Evolutionary conservation across 78 protist species (phyloP).

Genomic region (Trichosphaerium sp.): DNA sequence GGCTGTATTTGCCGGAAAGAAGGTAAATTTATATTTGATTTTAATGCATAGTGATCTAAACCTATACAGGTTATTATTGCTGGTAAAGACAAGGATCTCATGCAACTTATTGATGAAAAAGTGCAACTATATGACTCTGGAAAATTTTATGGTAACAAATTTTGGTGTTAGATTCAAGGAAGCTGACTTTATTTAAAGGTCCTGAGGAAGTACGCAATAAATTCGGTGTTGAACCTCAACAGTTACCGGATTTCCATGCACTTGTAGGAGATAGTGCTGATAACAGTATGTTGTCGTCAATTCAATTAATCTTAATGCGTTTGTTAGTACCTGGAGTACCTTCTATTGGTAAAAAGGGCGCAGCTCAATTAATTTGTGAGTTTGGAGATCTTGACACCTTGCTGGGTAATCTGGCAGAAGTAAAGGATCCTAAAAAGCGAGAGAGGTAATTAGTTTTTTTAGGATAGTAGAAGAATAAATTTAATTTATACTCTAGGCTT

Average conservation of each 20-base stretch:
- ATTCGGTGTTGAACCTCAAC: slow-evolving; percentile 14
- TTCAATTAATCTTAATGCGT: not conserved
- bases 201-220: no score
- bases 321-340: slow-evolving; percentile 31
- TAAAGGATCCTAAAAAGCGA: slow-evolving; percentile 9
- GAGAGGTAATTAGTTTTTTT: no score
- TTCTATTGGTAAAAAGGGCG: slow-evolving; percentile 23
- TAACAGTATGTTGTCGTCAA: slow-evolving; percentile 28
- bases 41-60: no score
- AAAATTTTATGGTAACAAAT: not conserved
- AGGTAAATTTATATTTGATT: no score
- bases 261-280: slow-evolving; percentile 41
- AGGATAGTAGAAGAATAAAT: not conserved
- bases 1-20: not conserved
- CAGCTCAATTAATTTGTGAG: slow-evolving; percentile 4
- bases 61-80: no score
- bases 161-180: not conserved
- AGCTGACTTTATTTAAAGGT: no score
- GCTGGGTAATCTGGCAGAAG: slow-evolving; percentile 9
- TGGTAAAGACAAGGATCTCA: slow-evolving; percentile 31
- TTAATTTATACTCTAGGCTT: not conserved
- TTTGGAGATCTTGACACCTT: slow-evolving; percentile 7
- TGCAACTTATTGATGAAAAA: slow-evolving; percentile 17
- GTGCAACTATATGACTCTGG: not conserved
- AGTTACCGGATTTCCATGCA: slow-evolving; percentile 9